Conservation (phyloP, 2,329 filamentous ascomycete genomes). For the Penicillium sclerotiorum region DNA sequence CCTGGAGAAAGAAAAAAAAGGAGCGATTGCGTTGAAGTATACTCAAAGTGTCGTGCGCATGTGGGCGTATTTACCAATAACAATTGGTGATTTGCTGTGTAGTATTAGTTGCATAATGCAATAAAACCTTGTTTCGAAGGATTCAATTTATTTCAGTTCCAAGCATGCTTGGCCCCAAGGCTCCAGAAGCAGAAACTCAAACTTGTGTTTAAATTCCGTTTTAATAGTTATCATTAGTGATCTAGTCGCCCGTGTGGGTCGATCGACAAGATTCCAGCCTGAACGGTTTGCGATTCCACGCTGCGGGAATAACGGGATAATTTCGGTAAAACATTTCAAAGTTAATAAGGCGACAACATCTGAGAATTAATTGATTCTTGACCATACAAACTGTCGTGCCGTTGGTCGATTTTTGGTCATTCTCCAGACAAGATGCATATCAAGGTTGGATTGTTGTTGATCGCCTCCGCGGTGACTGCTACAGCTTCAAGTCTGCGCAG, state of each 20-base stretch:
- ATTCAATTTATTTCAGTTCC: not conserved
- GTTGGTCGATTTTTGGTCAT: not conserved
- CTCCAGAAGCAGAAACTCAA: not conserved
- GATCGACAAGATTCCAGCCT: not conserved
- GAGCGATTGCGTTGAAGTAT: not conserved
- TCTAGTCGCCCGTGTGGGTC: not conserved
- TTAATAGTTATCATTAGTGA: not conserved
- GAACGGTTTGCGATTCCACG: not conserved
- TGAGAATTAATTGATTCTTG: constrained; percentile 3
- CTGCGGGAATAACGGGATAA: not conserved
- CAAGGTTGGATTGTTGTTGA: constrained; percentile 9
- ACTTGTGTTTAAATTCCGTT: not conserved
- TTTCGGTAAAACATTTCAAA: not conserved
- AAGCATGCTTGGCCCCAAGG: not conserved
- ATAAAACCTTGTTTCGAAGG: not conserved
- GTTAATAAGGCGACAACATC: not conserved
- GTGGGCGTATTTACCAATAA: not conserved
- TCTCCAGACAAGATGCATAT: constrained; percentile 9
- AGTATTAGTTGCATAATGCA: not conserved
- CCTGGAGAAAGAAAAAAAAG: not conserved
- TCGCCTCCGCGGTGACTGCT: constrained; percentile 8
- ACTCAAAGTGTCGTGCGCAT: not conserved
- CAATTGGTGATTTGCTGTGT: not conserved
- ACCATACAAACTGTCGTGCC: not conserved
- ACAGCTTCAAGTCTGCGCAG: constrained; percentile 6